Evolutionary conservation across 768 basidiomycete genomes (phyloP).

Genomic region (Psilocybe azurescens): DNA sequence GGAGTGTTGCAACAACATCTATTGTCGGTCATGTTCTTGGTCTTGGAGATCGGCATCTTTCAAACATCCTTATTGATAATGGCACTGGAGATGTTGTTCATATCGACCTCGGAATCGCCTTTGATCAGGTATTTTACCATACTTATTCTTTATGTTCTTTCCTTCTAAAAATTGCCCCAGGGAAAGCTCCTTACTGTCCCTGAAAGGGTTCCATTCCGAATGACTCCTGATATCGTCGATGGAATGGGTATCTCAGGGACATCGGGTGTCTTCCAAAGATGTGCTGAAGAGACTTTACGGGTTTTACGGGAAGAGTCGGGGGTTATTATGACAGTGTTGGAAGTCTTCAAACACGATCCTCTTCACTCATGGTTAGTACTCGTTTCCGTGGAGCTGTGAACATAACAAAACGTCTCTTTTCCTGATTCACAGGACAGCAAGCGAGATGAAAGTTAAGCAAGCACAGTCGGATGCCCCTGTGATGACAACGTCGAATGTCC

Average conservation of each 20-base stretch:
- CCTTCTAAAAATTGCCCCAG: conserved; percentile 41
- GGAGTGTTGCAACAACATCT: conserved; percentile 92
- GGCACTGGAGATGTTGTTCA: conserved; percentile 87
- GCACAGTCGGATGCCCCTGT: conserved; percentile 52
- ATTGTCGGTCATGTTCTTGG: conserved; percentile 95
- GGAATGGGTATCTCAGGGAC: conserved; percentile 91
- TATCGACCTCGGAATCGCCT: conserved; percentile 96
- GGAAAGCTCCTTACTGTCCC: conserved; percentile 81
- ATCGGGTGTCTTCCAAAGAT: conserved; percentile 93
- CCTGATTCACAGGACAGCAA: conserved; percentile 66
- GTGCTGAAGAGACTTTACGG: conserved; percentile 92
- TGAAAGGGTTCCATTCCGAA: conserved; percentile 92
- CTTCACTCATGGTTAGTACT: conserved; percentile 82
- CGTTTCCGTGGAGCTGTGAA: background rate
- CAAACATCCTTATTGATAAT: conserved; percentile 91
- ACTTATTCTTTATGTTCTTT: background rate
- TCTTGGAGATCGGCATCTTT: conserved; percentile 89
- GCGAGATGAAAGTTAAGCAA: conserved; percentile 72
- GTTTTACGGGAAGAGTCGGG: conserved; percentile 87
- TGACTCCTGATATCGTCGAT: conserved; percentile 94
- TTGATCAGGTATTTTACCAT: conserved; percentile 75
- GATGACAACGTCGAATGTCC: conserved; percentile 15
- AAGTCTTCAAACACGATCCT: conserved; percentile 97
- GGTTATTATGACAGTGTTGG: conserved; percentile 92
- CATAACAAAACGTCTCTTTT: conserved; percentile 2